Evolutionary conservation across 345 rosid species (phyloP), one percentile per base, ranked within the genome.

Genomic region (Gossypium thurberi): DNA sequence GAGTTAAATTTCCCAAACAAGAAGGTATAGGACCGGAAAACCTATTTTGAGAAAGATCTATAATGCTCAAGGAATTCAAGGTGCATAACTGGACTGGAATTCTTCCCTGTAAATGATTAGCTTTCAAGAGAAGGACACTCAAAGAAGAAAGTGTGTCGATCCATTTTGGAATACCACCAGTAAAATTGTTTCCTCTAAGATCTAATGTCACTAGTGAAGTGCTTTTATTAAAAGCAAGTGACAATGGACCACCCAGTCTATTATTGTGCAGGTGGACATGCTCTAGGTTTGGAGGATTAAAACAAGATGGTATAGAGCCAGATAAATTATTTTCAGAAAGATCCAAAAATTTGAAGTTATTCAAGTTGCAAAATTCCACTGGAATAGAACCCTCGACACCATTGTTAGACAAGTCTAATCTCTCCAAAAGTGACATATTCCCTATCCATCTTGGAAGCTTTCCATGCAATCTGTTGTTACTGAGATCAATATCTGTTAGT

Each of bases 41-140:
- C 33, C 56, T 3, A 23, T 66, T 77, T 4, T 43, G 13, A 12
- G 76, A 77, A 40, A 13, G 6, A 72, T 83, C 79, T 6, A 2
- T 28, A 0, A 73, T 69, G 44, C 60, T 77, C 26, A 82, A 14
- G 0, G 43, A 17, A 0, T 26, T 1, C 42, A 80, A 46, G 4
- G 42, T 43, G 15, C 86, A 78, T 7, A 80, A 7, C 3, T 73
- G 61, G 18, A 23, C 6, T 3, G 77, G 77, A 10, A 81, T 56
- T 33, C 21, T 26, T 8, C 81, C 84, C 3, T 75, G 17, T 25
- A 81, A 53, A 0, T 59, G 20, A 53, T 81, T 83, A 6, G 51
- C 63, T 55, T 68, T 51, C 55, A 81, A n/a, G 8, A 83, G 59
- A n/a, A 83, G 62, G 71, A 53, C 66, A 4, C 75, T 55, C 64